Evolutionary conservation across 176 grass and related monocot species (phyloP), one percentile per base, ranked within the genome.

Genomic region (Aegilops sharonensis): DNA sequence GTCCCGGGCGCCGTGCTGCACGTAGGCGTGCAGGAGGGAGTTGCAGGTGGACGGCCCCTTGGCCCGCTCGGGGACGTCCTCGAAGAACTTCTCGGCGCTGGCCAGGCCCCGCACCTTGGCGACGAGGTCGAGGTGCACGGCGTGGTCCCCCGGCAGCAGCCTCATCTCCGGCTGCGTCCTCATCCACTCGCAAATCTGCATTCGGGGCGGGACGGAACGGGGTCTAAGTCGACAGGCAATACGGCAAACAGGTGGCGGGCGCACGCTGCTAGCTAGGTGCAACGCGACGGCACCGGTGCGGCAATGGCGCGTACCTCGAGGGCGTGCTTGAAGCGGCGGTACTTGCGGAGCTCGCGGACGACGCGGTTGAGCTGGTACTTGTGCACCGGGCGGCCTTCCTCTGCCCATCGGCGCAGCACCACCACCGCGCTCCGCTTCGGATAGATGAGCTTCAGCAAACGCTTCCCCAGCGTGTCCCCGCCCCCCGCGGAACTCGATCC

Each of bases 311-410:
- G 37, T 65, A 94, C 96, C 88, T 98, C 92, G 13, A 94, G 91
- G 47, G 93, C 93, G 36, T 98, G 93, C 88, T 98, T 98, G 88
- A 86, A 95, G 18, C 93, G 91, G 9, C 88, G 71, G 78, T 88
- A 91, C 89, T 89, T 95, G 57, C 96, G 91, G 31, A 98, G 91
- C 86, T 98, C 91, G 50, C 93, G 85, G 75, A 95, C 90, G 78
- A 95, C 81, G 80, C 91, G 89, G 83, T 95, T 94, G 75, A 98
- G 93, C 88, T 98, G 84, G 92, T 98, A 95, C 78, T 98, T 98
- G 82, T 88, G 91, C 60, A 94, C 54, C 36, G 74, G 71, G 2
- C 91, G 91, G 56, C 93, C 96, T 54, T 98, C 93, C 86, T 90
- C 81, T 32, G 75, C 75, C 92, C 97, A 98, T 54, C 54, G 81